Percentiles rank a stretch among this genome's conserved stretches.
Evolutionary conservation across 2,329 filamentous ascomycete species (phyloP).

Genomic region (Knoxdaviesia proteae): DNA sequence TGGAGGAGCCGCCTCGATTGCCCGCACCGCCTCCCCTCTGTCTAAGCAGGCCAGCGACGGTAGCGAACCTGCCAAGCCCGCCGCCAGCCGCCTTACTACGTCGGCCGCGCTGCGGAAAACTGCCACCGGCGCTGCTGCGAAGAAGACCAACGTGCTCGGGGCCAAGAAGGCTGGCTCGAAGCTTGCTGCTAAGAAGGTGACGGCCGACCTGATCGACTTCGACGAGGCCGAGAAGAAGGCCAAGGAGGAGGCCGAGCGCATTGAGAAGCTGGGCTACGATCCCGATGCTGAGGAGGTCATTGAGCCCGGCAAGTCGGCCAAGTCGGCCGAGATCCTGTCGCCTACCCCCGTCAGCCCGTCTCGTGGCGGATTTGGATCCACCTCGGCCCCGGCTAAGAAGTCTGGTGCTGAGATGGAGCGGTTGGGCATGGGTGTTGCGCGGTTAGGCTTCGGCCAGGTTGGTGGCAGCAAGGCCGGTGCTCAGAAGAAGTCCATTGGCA

Average conservation of each 20-base stretch:
- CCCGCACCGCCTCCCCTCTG: constrained; percentile 71
- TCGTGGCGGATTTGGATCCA: constrained; percentile 40
- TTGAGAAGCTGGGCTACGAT: constrained; percentile 88
- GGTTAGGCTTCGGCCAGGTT: constrained; percentile 76
- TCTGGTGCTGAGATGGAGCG: constrained; percentile 66
- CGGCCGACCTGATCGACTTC: constrained; percentile 68
- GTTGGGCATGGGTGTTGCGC: constrained; percentile 69
- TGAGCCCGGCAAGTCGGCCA: constrained; percentile 43
- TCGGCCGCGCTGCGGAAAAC: constrained; percentile 71
- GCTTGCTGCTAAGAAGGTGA: constrained; percentile 83
- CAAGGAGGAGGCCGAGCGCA: constrained; percentile 89
- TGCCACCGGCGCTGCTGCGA: constrained; percentile 37
- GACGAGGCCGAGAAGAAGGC: constrained; percentile 94
- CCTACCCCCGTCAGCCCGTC: constrained; percentile 57
- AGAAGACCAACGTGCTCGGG: constrained; percentile 70
- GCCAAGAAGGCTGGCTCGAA: constrained; percentile 64
- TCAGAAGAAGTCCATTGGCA: constrained; percentile 51
- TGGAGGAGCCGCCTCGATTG: constrained; percentile 32
- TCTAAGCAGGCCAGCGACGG: constrained; percentile 31
- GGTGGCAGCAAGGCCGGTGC: constrained; percentile 39
- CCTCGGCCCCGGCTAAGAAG: constrained; percentile 33
- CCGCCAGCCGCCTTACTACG: constrained; percentile 52
- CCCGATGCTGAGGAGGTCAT: constrained; percentile 55
- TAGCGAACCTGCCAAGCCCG: constrained; percentile 31
- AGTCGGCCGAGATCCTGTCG: constrained; percentile 36